Conservation (phyloP, 495 filamentous ascomycete species). For the Neurospora sp. region DNA sequence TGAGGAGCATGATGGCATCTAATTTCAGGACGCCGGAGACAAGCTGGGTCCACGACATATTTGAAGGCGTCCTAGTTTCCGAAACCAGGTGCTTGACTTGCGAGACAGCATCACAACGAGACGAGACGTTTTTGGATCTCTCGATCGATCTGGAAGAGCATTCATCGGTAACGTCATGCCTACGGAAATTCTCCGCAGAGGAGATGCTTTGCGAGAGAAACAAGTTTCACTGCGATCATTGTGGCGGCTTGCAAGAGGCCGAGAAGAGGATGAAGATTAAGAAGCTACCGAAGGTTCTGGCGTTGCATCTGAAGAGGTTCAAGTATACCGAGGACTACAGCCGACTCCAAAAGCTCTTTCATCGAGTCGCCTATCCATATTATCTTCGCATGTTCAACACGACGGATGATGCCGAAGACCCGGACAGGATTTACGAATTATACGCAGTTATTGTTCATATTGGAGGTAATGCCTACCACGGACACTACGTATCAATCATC, state of each 20-base stretch:
- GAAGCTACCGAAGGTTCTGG: slow-evolving; percentile 79
- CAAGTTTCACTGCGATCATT: slow-evolving; percentile 97
- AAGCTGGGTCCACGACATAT: slow-evolving; percentile 94
- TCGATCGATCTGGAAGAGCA: slow-evolving; percentile 95
- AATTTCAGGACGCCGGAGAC: slow-evolving; percentile 40
- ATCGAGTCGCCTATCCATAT: slow-evolving; percentile 94
- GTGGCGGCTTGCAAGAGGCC: slow-evolving; percentile 91
- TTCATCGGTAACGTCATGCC: slow-evolving; percentile 89
- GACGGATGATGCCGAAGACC: slow-evolving; percentile 91
- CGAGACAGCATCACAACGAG: slow-evolving; percentile 87
- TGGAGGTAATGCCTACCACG: slow-evolving; percentile 94
- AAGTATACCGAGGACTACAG: slow-evolving; percentile 96
- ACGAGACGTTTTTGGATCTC: slow-evolving; percentile 90
- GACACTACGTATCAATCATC: slow-evolving; percentile 95
- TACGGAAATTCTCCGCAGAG: slow-evolving; percentile 91
- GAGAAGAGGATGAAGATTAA: slow-evolving; percentile 99
- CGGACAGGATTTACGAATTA: slow-evolving; percentile 88
- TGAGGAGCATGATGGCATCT: slow-evolving; percentile 25
- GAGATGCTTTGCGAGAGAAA: slow-evolving; percentile 99
- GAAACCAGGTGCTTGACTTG: slow-evolving; percentile 96
- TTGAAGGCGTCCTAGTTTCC: slow-evolving; percentile 88
- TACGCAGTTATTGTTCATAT: slow-evolving; percentile 99
- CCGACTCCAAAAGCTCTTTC: slow-evolving; percentile 90
- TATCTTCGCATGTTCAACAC: slow-evolving; percentile 96
- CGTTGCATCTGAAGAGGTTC: slow-evolving; percentile 90